These are phyloP conservation scores for Barbatosphaeria neglecta DNA, from an alignment of 495 filamentous ascomycete species.

Conservation along the genomic window DNA sequence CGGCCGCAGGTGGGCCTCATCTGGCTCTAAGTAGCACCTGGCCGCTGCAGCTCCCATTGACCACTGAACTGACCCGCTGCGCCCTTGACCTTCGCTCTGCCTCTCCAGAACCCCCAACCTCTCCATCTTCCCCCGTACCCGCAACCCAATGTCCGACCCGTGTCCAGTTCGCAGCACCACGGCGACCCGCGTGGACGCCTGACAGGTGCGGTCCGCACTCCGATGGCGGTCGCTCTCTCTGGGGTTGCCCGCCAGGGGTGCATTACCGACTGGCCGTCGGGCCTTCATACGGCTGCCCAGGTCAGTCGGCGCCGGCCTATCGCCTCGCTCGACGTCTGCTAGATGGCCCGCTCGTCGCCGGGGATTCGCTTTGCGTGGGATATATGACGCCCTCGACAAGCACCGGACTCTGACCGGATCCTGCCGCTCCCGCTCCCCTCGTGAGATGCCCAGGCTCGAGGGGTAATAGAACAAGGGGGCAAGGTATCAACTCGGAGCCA, in stretches of 20 bases:
- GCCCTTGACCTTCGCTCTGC: slow-evolving; percentile 11
- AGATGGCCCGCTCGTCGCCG: neutral
- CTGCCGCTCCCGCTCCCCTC: neutral
- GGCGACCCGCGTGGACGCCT: neutral
- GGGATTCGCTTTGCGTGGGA: neutral
- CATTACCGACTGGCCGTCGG: neutral
- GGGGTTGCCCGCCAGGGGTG: neutral
- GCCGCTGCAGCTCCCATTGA: neutral
- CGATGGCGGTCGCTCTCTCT: neutral
- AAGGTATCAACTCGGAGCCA: no score
- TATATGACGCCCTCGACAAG: neutral
- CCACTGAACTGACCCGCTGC: slow-evolving; percentile 8
- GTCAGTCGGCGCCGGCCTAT: neutral
- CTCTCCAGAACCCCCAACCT: slow-evolving; percentile 8
- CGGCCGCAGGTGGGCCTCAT: neutral
- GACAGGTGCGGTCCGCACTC: neutral
- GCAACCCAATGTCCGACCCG: neutral
- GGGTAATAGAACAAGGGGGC: neutral
- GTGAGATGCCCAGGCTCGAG: neutral
- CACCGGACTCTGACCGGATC: neutral
- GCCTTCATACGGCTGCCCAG: neutral
- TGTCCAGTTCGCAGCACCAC: neutral
- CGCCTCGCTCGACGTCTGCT: neutral
- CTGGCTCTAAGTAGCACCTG: neutral
- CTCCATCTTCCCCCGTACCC: neutral